Conservation (phyloP, 441 rosid genomes). For the Pelargonium hybrid region DNA sequence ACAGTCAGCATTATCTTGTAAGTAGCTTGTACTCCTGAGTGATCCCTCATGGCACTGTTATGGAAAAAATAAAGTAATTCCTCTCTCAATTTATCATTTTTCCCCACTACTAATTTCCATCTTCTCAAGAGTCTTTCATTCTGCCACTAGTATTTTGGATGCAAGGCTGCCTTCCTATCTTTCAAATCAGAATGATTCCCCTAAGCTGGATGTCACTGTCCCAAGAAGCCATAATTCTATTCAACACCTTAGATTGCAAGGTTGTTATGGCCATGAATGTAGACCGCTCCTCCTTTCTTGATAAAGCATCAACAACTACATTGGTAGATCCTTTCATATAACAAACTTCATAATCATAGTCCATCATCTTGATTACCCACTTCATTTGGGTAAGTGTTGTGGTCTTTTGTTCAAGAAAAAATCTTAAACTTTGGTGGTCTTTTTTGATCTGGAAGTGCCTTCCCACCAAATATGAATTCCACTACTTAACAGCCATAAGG, state of each 20-base stretch:
- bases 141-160: not conserved
- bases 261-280: too few species aligned
- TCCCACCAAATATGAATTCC: not conserved
- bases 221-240: too few species aligned
- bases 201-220: too few species aligned
- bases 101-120: not conserved
- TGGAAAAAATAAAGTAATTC: not conserved
- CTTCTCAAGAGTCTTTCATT: not conserved
- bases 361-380: not conserved
- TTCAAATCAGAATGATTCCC: too few species aligned
- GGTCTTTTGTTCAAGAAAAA: not conserved
- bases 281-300: not conserved
- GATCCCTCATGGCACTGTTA: not conserved
- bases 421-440: not conserved
- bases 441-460: not conserved
- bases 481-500: not conserved
- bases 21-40: not conserved
- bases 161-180: accelerated
- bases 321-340: not conserved
- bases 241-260: too few species aligned
- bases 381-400: not conserved
- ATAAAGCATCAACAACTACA: not conserved
- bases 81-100: not conserved
- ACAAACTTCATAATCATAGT: not conserved
- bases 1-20: too few species aligned